A percentile compares a stretch with the other conserved stretches of the same genome.
phyloP scores from a whole-genome alignment of 202 grass and related monocot species.

The Zoysia matrella region DNA sequence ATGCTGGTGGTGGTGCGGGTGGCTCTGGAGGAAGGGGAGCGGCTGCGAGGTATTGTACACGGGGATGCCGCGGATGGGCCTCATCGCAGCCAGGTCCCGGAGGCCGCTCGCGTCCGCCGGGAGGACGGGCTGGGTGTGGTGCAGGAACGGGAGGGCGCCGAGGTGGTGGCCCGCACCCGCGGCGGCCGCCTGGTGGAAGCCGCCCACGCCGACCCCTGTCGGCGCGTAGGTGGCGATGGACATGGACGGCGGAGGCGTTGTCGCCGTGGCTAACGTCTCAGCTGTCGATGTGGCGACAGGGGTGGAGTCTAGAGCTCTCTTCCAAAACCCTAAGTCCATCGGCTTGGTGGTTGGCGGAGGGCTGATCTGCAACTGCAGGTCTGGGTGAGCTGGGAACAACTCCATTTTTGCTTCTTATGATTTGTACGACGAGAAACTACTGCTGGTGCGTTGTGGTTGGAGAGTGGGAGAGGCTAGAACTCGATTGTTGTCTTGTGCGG shows the following conservation, averaged over 20 bases:
- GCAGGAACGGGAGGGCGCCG: slow-evolving; percentile 45
- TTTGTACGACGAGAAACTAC: background rate
- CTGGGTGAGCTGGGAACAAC: slow-evolving; percentile 85
- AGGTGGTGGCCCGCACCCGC: too few species aligned
- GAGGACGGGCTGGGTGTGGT: slow-evolving; percentile 65
- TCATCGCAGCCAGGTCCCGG: slow-evolving; percentile 54
- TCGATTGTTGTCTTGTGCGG: background rate
- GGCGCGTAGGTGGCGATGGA: slow-evolving; percentile 16
- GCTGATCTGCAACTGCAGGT: slow-evolving; percentile 87
- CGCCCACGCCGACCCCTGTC: background rate
- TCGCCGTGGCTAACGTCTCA: background rate
- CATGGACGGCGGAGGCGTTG: slow-evolving; percentile 5
- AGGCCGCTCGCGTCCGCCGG: slow-evolving; percentile 42
- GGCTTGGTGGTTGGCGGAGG: slow-evolving; percentile 49
- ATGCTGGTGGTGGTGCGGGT: slow-evolving; percentile 53
- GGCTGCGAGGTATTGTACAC: slow-evolving; percentile 71
- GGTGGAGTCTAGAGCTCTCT: slow-evolving; percentile 56
- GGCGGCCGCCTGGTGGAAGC: slow-evolving; percentile 41
- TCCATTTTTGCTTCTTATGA: slow-evolving; percentile 54
- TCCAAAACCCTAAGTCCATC: slow-evolving; percentile 90
- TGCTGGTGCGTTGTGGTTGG: background rate
- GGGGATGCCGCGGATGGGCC: slow-evolving; percentile 84
- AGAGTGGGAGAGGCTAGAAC: background rate
- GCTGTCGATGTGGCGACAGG: background rate
- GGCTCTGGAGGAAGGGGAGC: slow-evolving; percentile 61